Conservation (phyloP, 2,329 filamentous ascomycete genomes). For the Aspergillus aculeatinus region DNA sequence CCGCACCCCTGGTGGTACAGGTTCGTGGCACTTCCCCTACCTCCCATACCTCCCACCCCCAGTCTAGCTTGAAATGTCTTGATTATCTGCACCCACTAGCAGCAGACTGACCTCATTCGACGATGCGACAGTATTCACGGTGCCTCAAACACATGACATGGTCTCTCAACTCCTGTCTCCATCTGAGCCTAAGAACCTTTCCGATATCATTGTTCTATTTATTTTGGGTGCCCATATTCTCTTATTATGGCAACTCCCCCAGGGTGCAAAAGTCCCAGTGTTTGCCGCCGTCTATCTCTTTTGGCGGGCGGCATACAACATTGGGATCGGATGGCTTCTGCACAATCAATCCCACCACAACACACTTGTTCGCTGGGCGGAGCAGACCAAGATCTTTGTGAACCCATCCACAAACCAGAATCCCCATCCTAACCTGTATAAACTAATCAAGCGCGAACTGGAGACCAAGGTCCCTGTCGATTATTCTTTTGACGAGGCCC, state of each 20-base stretch:
- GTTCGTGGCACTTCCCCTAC: slow-evolving; percentile 55
- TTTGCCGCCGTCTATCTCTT: slow-evolving; percentile 85
- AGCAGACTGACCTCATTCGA: not conserved
- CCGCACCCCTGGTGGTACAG: slow-evolving; percentile 82
- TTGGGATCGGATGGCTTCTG: slow-evolving; percentile 86
- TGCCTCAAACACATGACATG: slow-evolving; percentile 97
- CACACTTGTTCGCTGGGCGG: slow-evolving; percentile 82
- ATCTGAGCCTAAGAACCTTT: slow-evolving; percentile 90
- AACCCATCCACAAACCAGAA: slow-evolving; percentile 77
- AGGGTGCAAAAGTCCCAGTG: slow-evolving; percentile 66
- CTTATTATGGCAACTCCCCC: slow-evolving; percentile 70
- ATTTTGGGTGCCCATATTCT: slow-evolving; percentile 75
- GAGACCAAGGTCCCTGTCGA: slow-evolving; percentile 93
- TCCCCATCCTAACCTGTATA: slow-evolving; percentile 77
- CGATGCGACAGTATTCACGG: slow-evolving; percentile 74
- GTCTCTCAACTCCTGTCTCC: slow-evolving; percentile 95
- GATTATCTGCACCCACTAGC: not conserved
- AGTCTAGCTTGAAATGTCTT: not conserved
- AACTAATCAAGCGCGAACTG: slow-evolving; percentile 80
- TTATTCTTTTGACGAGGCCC: slow-evolving; percentile 89
- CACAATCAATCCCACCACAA: slow-evolving; percentile 87
- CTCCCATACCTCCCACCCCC: slow-evolving; percentile 17
- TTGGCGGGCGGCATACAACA: slow-evolving; percentile 91
- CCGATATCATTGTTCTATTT: slow-evolving; percentile 75
- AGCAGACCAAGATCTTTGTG: slow-evolving; percentile 82